Evolutionary conservation across 495 filamentous ascomycete species (phyloP), one percentile per base, ranked within the genome.

Genomic region (Annulohypoxylon nitens): DNA sequence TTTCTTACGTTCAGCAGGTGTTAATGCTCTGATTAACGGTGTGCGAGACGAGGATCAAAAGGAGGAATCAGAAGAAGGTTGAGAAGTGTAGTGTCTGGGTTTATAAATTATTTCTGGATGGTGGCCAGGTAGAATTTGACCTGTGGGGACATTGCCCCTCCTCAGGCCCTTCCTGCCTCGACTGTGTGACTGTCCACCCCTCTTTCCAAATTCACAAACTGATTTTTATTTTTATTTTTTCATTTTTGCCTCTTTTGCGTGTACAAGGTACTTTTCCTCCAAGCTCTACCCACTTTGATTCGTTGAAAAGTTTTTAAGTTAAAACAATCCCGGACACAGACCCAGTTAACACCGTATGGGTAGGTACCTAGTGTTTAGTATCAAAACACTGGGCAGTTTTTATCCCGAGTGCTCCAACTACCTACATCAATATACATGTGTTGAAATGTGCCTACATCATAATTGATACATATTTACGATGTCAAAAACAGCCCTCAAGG

Each of bases 1-100:
- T 62, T 57, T 51, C 73, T 72, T 25, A 75, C 73, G 64, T 62
- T 75, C 57, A 71, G 69, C 73, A 75, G 73, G 73, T 75, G 73
- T 75, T 75, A 75, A 75, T 75, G 73, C 73, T 72, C 50, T 69
- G 73, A 75, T 75, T 75, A 75, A 75, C 73, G 73, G 73, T 75
- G 69, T 75, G 73, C 68, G 73, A 71, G 73, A 75, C 73, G 73
- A 75, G 48, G 73, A 69, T 67, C 71, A 30, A 77, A 78, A 78
- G 70, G 59, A 68, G 70, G 70, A 75, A 51, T 75, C 69, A 74
- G 66, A 63, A 74, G 65, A 71, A 30, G 20, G 63, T 71, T 64
- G 61, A 61, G 67, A 59, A 36, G 67, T 69, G 59, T 67, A 64
- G 60, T 59, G 69, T 47, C 18, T 39, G 77, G 75, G 75, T 77